Percentiles rank a stretch among this genome's conserved stretches.
These are phyloP conservation scores for Phytophthora capsici DNA, from an alignment of 352 stramenopile genomes.

Conservation along the genomic window DNA sequence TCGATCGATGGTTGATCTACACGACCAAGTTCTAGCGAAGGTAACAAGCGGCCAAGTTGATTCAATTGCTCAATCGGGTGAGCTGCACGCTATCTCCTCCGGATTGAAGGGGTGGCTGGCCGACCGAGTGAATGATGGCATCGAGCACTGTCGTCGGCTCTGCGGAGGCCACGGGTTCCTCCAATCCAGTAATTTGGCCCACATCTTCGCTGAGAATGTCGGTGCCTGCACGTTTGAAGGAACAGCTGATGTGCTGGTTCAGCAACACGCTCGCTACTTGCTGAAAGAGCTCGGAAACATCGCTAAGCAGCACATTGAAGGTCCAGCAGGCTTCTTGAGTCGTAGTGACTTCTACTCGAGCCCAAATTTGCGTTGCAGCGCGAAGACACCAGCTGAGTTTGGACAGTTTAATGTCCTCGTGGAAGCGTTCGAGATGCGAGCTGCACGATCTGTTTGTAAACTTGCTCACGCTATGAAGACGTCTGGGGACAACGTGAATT, in stretches of 20 bases:
- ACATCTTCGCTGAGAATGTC: conserved; percentile 41
- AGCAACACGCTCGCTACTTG: conserved; percentile 53
- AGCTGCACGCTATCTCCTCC: conserved; percentile 23
- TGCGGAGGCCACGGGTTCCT: conserved; percentile 21
- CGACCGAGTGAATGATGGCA: conserved; percentile 22
- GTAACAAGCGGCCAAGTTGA: conserved; percentile 12
- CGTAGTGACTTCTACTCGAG: conserved; percentile 38
- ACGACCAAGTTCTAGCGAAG: conserved; percentile 19
- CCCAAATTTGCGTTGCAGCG: conserved; percentile 41
- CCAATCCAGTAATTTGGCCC: conserved; percentile 18
- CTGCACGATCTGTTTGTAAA: conserved; percentile 36
- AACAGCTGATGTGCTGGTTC: conserved; percentile 56
- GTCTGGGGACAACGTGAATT: conserved; percentile 44
- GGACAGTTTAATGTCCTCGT: conserved; percentile 40
- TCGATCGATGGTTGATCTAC: conserved; percentile 17
- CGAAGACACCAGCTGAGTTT: conserved; percentile 33
- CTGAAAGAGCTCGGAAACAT: conserved; percentile 32
- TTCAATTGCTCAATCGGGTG: conserved; percentile 7
- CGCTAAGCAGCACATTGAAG: background rate
- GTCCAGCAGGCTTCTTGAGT: conserved; percentile 32
- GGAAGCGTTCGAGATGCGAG: conserved; percentile 44
- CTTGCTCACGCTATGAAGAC: conserved; percentile 43
- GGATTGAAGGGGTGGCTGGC: conserved; percentile 26
- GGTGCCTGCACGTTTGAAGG: conserved; percentile 51
- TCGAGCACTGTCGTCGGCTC: conserved; percentile 22